These are phyloP conservation scores for Candida fluviatilis DNA, from an alignment of 805 yeast species.

Conservation along the genomic window DNA sequence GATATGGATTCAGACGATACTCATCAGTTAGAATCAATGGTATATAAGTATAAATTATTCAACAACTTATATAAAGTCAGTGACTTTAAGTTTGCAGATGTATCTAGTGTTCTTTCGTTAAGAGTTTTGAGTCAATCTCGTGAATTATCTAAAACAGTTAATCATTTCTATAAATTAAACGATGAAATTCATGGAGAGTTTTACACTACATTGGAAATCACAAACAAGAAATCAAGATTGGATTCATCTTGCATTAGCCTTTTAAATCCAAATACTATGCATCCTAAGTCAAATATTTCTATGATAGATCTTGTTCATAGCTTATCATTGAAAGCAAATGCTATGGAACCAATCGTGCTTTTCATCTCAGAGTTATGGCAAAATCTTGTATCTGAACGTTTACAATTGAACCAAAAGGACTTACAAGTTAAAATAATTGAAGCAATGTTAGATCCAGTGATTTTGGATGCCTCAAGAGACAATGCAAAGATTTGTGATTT, in stretches of 20 bases:
- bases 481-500: constrained; percentile 20
- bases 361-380: constrained; percentile 52
- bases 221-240: not conserved
- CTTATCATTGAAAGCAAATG: constrained; percentile 10
- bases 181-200: constrained; percentile 33
- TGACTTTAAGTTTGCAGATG: constrained; percentile 5
- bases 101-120: not conserved
- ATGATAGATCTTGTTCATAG: constrained; percentile 16
- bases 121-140: constrained; percentile 3
- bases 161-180: constrained; percentile 39
- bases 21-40: constrained; percentile 13
- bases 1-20: constrained; percentile 20
- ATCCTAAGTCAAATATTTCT: constrained; percentile 21
- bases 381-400: constrained; percentile 50
- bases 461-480: constrained; percentile 36
- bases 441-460: constrained; percentile 38
- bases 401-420: constrained; percentile 60
- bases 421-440: constrained; percentile 57
- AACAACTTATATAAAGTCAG: constrained; percentile 16
- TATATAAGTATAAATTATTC: constrained; percentile 23
- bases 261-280: constrained; percentile 17
- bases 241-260: too few species aligned
- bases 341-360: constrained; percentile 19
- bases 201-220: constrained; percentile 4
- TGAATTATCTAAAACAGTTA: constrained; percentile 18